phyloP scores from a whole-genome alignment of 257 asterid species.

The Capsicum chinense region DNA sequence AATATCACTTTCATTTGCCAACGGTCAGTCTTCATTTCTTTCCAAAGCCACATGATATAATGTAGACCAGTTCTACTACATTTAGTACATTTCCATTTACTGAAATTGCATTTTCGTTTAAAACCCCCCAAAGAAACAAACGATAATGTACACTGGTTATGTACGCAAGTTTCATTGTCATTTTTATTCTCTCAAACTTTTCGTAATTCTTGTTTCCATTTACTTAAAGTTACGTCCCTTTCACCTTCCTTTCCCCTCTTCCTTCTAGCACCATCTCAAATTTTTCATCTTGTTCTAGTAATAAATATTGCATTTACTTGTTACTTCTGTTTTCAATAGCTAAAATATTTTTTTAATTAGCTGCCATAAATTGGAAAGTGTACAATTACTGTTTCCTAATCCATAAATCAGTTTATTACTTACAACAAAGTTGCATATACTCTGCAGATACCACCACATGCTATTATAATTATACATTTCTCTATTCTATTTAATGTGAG shows the following conservation, averaged over 20 bases:
- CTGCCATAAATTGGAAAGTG: neutral
- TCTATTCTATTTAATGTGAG: constrained; percentile 70
- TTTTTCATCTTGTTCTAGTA: neutral
- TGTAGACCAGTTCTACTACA: neutral
- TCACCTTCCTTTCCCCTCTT: constrained; percentile 8
- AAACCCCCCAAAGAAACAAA: neutral
- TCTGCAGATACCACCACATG: neutral
- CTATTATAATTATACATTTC: constrained; percentile 44
- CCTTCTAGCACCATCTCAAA: neutral
- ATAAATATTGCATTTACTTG: neutral
- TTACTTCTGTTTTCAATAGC: neutral
- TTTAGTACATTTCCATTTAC: neutral
- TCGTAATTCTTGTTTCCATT: neutral
- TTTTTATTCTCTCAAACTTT: neutral
- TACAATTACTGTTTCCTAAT: neutral
- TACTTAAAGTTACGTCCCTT: neutral
- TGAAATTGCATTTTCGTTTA: neutral
- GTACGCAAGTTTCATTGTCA: no score
- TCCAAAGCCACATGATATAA: constrained; percentile 13
- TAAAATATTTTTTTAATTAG: neutral
- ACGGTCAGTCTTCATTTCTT: neutral
- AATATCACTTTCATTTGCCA: neutral
- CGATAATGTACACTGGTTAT: neutral
- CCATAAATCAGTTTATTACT: neutral
- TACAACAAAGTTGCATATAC: neutral